Base-by-base conservation (phyloP, 345 rosid species). In the Citrus glauca region DNA sequence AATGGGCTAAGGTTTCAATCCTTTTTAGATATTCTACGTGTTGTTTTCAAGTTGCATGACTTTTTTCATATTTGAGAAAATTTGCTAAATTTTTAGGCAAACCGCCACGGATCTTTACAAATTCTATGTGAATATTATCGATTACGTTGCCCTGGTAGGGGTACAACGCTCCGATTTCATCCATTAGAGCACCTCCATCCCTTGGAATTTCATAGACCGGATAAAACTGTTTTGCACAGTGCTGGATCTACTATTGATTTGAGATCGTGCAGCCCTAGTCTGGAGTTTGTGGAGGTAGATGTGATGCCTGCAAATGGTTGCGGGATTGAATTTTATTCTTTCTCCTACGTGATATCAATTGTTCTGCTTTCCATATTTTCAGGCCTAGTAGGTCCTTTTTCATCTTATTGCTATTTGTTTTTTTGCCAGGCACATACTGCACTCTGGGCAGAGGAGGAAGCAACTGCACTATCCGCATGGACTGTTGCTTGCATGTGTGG, bases 151-250 rank as follows among this genome's bases (percentile, higher is more conserved):
- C 97, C 97, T 14, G 82, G 82, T 35, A 88, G 99, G 85, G 98
- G 99, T 75, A 87, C 92, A 56, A 85, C 86, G 38, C 80, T 95
- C 48, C 85, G 76, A 79, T 91, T 95, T 90, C 98, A 91, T 84
- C 98, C 99, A 28, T 73, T 95, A 82, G 96, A 93, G 81, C 97
- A 95, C 75, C 92, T 93, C 84, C 96, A 95, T 85, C 93, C 93
- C 28, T 56, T 95, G 82, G 91, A 87, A 83, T 95, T 90, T 86
- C 88, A 80, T 80, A 89, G 98, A 87, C 92, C 90, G 40, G 88
- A 87, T 83, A 89, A 87, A 76, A 84, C 84, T 28, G 86, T 81
- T 33, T 80, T 95, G 81, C 86, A 85, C 80, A 80, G 84, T 82
- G 83, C 89, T 38, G 98, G 94, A 61, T 85, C 98, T 76, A 82